Percentiles rank a stretch among this genome's conserved stretches.
Evolutionary conservation across 1,139 yeast species (phyloP).

Genomic region (Geotrichum klebahnii): DNA sequence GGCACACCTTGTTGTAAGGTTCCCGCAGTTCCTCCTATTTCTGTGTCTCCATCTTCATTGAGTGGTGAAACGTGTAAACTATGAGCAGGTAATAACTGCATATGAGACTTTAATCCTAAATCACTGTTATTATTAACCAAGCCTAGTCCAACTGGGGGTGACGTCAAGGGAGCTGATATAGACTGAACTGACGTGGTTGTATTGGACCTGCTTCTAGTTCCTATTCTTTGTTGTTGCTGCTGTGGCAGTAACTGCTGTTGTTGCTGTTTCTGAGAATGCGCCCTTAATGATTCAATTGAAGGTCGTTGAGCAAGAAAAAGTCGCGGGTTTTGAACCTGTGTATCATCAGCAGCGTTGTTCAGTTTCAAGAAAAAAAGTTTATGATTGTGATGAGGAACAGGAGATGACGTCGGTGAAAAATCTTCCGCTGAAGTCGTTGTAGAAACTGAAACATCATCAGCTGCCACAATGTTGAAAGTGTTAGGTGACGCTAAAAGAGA

Average conservation of each 20-base stretch:
- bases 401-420: background rate
- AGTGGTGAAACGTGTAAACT: background rate
- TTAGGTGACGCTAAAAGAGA: conserved; percentile 4
- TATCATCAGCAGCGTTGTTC: background rate
- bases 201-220: conserved; percentile 6
- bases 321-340: background rate
- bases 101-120: no score
- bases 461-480: conserved; percentile 1
- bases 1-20: background rate
- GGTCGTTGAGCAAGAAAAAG: background rate
- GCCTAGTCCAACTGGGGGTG: no score
- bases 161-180: background rate
- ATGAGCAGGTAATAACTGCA: background rate
- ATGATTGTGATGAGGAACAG: background rate
- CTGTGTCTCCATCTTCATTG: background rate
- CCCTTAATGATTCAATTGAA: background rate
- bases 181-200: conserved; percentile 1
- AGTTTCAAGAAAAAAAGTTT: background rate
- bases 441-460: conserved; percentile 5
- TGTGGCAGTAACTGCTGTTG: background rate
- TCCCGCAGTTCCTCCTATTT: background rate
- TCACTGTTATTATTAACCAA: no score
- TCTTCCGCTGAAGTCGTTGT: conserved; percentile 5
- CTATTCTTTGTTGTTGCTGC: no score
- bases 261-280: background rate